Percentiles rank a stretch among this genome's conserved stretches.
These are phyloP conservation scores for Fusarium albidum DNA, from an alignment of 2,329 filamentous ascomycete genomes.

Conservation along the genomic window DNA sequence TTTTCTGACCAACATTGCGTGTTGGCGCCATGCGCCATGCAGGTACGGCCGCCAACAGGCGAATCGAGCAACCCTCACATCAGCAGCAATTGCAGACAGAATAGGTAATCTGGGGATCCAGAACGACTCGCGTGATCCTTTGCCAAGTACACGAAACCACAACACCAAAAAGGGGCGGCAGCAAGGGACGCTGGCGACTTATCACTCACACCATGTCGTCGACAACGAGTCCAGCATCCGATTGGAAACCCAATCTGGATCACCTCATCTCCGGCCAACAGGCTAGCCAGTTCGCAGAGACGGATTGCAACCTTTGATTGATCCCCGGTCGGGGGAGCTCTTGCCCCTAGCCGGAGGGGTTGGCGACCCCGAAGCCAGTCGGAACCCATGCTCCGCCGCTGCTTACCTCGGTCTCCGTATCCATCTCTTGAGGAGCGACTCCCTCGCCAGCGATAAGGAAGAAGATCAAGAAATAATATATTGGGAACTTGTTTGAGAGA, in stretches of 20 bases:
- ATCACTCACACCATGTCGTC: neutral
- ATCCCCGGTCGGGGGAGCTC: neutral
- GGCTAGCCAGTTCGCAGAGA: conserved; percentile 7
- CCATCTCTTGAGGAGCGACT: too few relatives aligned
- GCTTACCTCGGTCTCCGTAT: neutral
- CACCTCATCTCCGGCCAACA: conserved; percentile 1
- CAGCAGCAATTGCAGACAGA: too few relatives aligned
- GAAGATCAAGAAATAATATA: neutral
- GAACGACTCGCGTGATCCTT: too few relatives aligned
- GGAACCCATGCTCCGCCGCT: neutral
- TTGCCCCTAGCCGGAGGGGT: neutral
- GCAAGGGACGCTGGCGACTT: neutral
- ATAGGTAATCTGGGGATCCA: too few relatives aligned
- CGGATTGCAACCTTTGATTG: conserved; percentile 4
- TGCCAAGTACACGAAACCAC: too few relatives aligned
- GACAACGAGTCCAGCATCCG: neutral
- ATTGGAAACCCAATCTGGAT: conserved; percentile 6
- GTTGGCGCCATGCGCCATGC: too few relatives aligned
- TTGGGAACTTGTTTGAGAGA: neutral
- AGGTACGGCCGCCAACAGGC: too few relatives aligned
- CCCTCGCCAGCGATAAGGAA: neutral
- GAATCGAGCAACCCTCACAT: too few relatives aligned
- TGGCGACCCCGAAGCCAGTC: neutral
- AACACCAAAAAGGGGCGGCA: neutral
- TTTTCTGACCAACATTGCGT: too few relatives aligned